phyloP scores from a whole-genome alignment of 1,284 basidiomycete genomes.

The Puccinia coronata region DNA sequence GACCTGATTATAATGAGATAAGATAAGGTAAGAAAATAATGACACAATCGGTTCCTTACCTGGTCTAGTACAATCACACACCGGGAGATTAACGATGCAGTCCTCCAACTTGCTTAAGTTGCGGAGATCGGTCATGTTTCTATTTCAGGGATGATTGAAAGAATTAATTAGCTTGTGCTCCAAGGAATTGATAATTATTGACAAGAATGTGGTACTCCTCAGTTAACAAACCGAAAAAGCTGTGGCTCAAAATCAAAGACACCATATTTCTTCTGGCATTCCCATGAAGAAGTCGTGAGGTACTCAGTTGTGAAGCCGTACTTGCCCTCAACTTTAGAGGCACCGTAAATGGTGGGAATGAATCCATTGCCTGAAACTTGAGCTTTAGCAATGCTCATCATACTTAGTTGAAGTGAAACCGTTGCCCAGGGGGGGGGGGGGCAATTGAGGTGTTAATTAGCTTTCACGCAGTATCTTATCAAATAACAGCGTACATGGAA shows the following conservation, averaged over 20 bases:
- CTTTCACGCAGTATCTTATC: background rate
- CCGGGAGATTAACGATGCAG: slow-evolving; percentile 38
- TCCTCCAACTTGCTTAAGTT: slow-evolving; percentile 24
- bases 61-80: slow-evolving; percentile 39
- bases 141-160: background rate
- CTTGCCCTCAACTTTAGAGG: slow-evolving; percentile 25
- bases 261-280: slow-evolving; percentile 44
- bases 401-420: background rate
- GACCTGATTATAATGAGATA: too few relatives aligned
- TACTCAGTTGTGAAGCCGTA: slow-evolving; percentile 48
- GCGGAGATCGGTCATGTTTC: slow-evolving; percentile 16
- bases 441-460: background rate
- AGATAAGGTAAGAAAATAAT: background rate
- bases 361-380: slow-evolving; percentile 15
- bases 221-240: slow-evolving; percentile 15
- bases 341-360: slow-evolving; percentile 19
- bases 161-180: background rate
- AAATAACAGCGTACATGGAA: slow-evolving; percentile 12
- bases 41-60: slow-evolving; percentile 12
- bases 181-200: too few relatives aligned
- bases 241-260: slow-evolving; percentile 45
- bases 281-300: slow-evolving; percentile 45
- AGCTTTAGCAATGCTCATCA: slow-evolving; percentile 46
- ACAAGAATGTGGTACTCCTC: background rate
- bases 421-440: too few relatives aligned